A percentile compares a stretch with the other conserved stretches of the same genome.
Evolutionary conservation across 2,329 filamentous ascomycete species (phyloP).

Genomic region (Fusarium oligoseptatum): DNA sequence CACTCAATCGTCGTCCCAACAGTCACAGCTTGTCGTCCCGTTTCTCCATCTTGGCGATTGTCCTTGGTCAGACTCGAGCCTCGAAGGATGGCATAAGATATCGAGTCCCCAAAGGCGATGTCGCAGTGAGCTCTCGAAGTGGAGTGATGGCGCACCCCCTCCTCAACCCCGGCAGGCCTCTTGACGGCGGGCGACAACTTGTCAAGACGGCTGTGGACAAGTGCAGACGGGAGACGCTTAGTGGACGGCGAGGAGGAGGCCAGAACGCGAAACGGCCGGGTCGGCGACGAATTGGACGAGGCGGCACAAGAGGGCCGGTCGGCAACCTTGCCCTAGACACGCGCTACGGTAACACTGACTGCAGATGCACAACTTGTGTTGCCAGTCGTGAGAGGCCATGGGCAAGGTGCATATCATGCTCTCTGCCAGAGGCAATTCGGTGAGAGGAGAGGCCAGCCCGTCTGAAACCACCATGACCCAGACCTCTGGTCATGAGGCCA

Average conservation of each 20-base stretch:
- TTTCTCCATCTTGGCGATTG: not conserved
- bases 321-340: slow-evolving; percentile 36
- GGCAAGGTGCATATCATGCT: slow-evolving; percentile 31
- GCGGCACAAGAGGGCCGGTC: slow-evolving; percentile 28
- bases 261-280: slow-evolving; percentile 35
- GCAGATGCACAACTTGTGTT: slow-evolving; percentile 35
- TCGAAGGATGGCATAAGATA: slow-evolving; percentile 22
- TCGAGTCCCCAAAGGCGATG: slow-evolving; percentile 33
- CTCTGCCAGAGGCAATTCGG: slow-evolving; percentile 19
- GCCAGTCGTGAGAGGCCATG: slow-evolving; percentile 30
- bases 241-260: slow-evolving; percentile 25
- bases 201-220: slow-evolving; percentile 42
- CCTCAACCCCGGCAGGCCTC: slow-evolving; percentile 32
- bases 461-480: slow-evolving; percentile 25
- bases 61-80: slow-evolving; percentile 2
- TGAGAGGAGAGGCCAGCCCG: slow-evolving; percentile 9
- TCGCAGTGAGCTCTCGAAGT: slow-evolving; percentile 40
- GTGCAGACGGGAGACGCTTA: slow-evolving; percentile 24
- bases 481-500: slow-evolving; percentile 27
- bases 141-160: slow-evolving; percentile 46
- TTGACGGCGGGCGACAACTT: slow-evolving; percentile 40
- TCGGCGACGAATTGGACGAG: slow-evolving; percentile 29
- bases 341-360: slow-evolving; percentile 39
- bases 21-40: slow-evolving; percentile 1
- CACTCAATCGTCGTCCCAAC: slow-evolving; percentile 26